Percentiles rank a stretch among this genome's conserved stretches.
These are phyloP conservation scores for Evernia prunastri DNA, from an alignment of 495 filamentous ascomycete species.

Conservation along the genomic window DNA sequence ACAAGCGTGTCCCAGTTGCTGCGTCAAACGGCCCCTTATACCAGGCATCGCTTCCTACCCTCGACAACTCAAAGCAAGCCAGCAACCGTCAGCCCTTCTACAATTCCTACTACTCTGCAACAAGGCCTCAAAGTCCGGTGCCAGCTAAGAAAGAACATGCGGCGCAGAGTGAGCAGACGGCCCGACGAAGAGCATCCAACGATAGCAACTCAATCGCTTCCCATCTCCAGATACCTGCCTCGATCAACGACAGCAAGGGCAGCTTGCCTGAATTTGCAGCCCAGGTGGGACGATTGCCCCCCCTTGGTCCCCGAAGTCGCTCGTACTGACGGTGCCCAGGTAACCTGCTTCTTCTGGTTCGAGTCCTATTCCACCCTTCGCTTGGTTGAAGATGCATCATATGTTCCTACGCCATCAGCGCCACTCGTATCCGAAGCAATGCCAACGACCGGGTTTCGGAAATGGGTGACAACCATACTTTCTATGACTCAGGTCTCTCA, in stretches of 20 bases:
- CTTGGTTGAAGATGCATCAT: slow-evolving; percentile 59
- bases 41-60: slow-evolving; percentile 28
- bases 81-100: slow-evolving; percentile 26
- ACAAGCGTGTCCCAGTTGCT: slow-evolving; percentile 20
- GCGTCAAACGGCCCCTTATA: slow-evolving; percentile 25
- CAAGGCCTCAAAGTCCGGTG: slow-evolving; percentile 32
- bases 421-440: slow-evolving; percentile 63
- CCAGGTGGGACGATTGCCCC: slow-evolving; percentile 49
- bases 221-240: slow-evolving; percentile 62
- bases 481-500: slow-evolving; percentile 95
- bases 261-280: slow-evolving; percentile 77
- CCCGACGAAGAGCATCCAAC: slow-evolving; percentile 31
- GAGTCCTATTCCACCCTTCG: slow-evolving; percentile 74
- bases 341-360: slow-evolving; percentile 98
- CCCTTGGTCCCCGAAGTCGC: neutral
- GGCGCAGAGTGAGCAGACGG: slow-evolving; percentile 27
- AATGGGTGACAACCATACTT: slow-evolving; percentile 88
- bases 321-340: slow-evolving; percentile 42
- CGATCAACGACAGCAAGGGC: slow-evolving; percentile 67
- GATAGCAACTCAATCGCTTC: slow-evolving; percentile 47
- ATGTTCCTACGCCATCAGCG: slow-evolving; percentile 40
- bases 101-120: slow-evolving; percentile 31
- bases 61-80: slow-evolving; percentile 28
- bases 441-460: slow-evolving; percentile 73
- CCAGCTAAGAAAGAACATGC: slow-evolving; percentile 27